Evolutionary conservation across 83 land plant genomes (phyloP), one percentile per base, ranked within the genome.

Genomic region (Picea abies): DNA sequence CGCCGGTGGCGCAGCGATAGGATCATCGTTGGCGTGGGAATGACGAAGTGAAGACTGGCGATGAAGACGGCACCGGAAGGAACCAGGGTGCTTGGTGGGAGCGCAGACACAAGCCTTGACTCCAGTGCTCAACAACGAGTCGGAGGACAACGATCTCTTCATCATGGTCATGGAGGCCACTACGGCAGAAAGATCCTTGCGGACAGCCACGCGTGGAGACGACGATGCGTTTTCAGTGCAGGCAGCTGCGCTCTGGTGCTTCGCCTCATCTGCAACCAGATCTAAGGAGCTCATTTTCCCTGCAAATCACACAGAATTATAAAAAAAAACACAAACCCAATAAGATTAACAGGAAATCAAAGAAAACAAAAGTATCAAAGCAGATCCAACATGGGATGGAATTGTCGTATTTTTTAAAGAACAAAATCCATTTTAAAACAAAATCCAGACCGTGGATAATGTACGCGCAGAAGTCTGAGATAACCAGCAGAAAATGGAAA

Each of bases 21-120:
- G 56, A 2, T 12, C 14, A 52, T 10, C 56, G 56, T 52, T 10
- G 56, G 56, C 14, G 6, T 41, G 44, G 29, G 29, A 29, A 11
- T 11, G 12, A 11, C 12, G 12, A 52, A 52, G 14, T 2, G 56
- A 12, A 11, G 14, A 10, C 56, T 52, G 56, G 56, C 80, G 80
- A 61, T 79, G 80, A 17, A 79, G 80, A 5, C 80, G 64, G 80
- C 80, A 79, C 7, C 80, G 80, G 20, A 79, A 79, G 7, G 80
- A 79, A 1, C 80, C 80, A 3, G 80, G 63, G 44, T 79, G 80
- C 4, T 37, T 79, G 2, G 80, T 79, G 10, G 80, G 80, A 25
- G 80, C 32, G n/a, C 80, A 79, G 0, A 79, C 80, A 5, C 80
- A 79, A 5, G 80, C 17, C 11, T 79, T 79, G 63, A 2, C 22